Evolutionary conservation across 2,329 filamentous ascomycete species (phyloP), one percentile per base, ranked within the genome.

Genomic region (Amauroascus verrucosus): DNA sequence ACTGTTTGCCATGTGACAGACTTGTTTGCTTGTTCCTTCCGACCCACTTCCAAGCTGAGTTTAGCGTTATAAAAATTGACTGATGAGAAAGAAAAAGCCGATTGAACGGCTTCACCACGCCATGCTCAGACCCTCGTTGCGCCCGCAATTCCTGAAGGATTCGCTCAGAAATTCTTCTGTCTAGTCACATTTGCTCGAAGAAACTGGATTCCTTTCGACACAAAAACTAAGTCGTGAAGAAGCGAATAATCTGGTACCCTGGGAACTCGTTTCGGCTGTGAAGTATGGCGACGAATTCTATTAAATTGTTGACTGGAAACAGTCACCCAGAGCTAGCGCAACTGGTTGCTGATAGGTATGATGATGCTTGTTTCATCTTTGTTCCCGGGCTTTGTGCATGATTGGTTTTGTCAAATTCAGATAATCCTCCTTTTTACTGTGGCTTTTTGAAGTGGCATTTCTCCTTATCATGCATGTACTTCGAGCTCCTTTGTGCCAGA

Each of bases 301-400:
- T 87, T 67, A 87, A 87, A 71, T 73, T 87, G 58, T 74, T 87
- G 67, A 86, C 84, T 62, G 84, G 84, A 62, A 86, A 86, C 73
- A 86, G 82, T 69, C 84, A 87, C 66, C 83, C 84, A 6, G 77
- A 83, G 70, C 78, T 87, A 55, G 84, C 84, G 37, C 81, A 83
- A 65, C 74, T 82, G 59, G 83, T 87, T 56, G 82, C 83, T 61
- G 79, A 81, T 63, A 75, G 82, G 82, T 84, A 73, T 58, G 72
- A 66, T 46, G 37, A 51, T 41, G 16, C 16, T 40, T 20, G n/a
- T 5, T 38, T 20, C 35, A 9, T 38, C 9, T 38, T 18, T n/a
- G 5, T 16, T 18, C 14, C 16, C n/a, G n/a, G n/a, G n/a, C 11
- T n/a, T n/a, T n/a, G n/a, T n/a, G n/a, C n/a, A n/a, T n/a, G n/a